Base-by-base conservation (phyloP, 2,329 filamentous ascomycete species). In the Mariannaea elegans region DNA sequence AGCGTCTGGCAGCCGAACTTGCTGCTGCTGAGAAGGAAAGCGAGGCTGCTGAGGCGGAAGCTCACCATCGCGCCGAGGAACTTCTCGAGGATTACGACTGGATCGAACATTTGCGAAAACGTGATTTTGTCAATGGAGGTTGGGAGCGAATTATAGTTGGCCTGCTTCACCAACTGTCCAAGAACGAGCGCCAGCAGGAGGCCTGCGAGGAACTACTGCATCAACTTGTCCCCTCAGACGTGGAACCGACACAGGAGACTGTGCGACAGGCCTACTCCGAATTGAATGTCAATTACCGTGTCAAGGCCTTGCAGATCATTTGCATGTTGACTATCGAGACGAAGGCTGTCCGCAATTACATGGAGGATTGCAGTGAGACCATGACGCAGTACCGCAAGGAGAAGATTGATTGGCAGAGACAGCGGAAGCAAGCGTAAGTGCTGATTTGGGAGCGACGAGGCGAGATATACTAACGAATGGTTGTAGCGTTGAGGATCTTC, bases 371-470 rank as follows among this genome's bases (percentile, higher is more conserved):
- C 77, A 93, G 91, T 65, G 92, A 94, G 72, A 91, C 93, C 53
- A 97, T 98, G 94, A 99, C 95, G 2, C 87, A 89, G 54, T 93
- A 96, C 72, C 89, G 95, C 48, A 99, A 99, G 76, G 91, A 96
- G 73, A 97, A 97, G 80, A 97, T 97, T 62, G 92, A 97, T 65
- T 90, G 88, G 77, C 94, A 98, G 77, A 87, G 93, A 65, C 87
- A 91, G 67, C 88, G 91, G 64, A 89, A 89, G 67, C 82, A 85
- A 75, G 80, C 82, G 85, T 89, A 80, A 76, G 86, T 83, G 21
- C 13, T 24, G n/a, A 34, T 29, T 21, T 21, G 21, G 7, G n/a
- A 21, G 3, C 14, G 18, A 18, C 27, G 29, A 9, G 41, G 23
- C 2, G n/a, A 23, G n/a, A 32, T 3, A 8, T 27, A 32, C 58